phyloP scores from a whole-genome alignment of 441 rosid species.

The Theobroma grandiflorum region DNA sequence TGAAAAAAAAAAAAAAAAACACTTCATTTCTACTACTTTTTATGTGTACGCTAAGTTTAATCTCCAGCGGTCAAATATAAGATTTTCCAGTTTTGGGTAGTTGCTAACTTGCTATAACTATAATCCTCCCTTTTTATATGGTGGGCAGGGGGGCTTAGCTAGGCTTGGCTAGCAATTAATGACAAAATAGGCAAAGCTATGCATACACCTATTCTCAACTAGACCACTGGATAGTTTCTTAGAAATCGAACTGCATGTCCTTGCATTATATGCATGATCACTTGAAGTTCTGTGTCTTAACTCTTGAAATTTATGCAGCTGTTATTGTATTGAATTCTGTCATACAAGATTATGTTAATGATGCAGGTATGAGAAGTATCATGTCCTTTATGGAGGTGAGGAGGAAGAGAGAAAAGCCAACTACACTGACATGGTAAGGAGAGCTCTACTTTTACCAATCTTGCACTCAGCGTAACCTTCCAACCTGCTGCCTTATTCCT shows the following conservation, averaged over 20 bases:
- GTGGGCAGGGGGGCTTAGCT: neutral
- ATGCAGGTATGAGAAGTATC: conserved; percentile 93
- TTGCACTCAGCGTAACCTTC: neutral
- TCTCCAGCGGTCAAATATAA: neutral
- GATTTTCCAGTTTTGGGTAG: neutral
- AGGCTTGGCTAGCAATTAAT: neutral
- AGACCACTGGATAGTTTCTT: neutral
- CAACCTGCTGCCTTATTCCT: neutral
- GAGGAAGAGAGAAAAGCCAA: conserved; percentile 86
- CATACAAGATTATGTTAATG: conserved; percentile 15
- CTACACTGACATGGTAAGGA: conserved; percentile 87
- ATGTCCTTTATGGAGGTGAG: conserved; percentile 77
- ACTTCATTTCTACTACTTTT: too few species aligned
- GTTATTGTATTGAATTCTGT: neutral
- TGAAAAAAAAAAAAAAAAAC: too few species aligned
- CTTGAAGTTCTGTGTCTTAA: neutral
- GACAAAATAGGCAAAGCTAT: neutral
- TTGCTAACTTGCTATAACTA: neutral
- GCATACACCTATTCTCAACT: neutral
- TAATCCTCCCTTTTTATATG: neutral
- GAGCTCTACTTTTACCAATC: conserved; percentile 11
- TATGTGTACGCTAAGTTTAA: neutral
- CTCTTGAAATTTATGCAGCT: neutral
- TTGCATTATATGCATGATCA: neutral
- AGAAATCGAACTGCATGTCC: neutral